Evolutionary conservation across 2,329 filamentous ascomycete genomes (phyloP).

Genomic region (Plenodomus lindquistii): DNA sequence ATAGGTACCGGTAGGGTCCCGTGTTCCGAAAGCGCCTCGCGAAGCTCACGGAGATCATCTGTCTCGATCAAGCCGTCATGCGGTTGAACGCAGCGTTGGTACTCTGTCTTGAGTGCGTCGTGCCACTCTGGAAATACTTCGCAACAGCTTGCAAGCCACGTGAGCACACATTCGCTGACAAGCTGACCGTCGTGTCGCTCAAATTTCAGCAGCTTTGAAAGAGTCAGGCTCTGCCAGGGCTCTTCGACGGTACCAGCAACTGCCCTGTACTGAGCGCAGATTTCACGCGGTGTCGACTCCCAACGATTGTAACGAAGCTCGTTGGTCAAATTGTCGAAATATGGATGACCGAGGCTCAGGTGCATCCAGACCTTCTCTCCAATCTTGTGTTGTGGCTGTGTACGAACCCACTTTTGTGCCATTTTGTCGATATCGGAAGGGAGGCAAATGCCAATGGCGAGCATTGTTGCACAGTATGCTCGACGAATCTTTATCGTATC

Average conservation of each 20-base stretch:
- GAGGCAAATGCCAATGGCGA: constrained; percentile 1
- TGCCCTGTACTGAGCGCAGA: constrained; percentile 12
- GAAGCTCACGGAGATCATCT: constrained; percentile 3
- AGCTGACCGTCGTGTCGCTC: background rate
- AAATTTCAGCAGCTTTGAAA: constrained; percentile 6
- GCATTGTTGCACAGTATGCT: constrained; percentile 5
- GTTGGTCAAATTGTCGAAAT: constrained; percentile 11
- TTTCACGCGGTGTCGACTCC: constrained; percentile 9
- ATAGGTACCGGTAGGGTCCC: constrained; percentile 7
- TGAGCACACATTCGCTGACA: constrained; percentile 3
- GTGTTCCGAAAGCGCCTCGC: constrained; percentile 3
- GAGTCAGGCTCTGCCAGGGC: constrained; percentile 15
- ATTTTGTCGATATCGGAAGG: constrained; percentile 4
- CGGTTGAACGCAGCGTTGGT: background rate
- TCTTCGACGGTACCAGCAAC: constrained; percentile 15
- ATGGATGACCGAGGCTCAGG: constrained; percentile 16
- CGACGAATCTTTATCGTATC: background rate
- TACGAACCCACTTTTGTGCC: constrained; percentile 4
- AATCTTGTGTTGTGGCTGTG: background rate
- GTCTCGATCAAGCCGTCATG: background rate
- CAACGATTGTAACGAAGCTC: constrained; percentile 7
- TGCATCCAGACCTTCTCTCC: constrained; percentile 10
- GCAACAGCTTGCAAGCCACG: constrained; percentile 13
- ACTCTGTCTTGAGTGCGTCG: constrained; percentile 5
- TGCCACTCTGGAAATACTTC: constrained; percentile 14